Conservation (phyloP, 192 early-diverging fungal genomes). For the Mortierella hygrophila region DNA sequence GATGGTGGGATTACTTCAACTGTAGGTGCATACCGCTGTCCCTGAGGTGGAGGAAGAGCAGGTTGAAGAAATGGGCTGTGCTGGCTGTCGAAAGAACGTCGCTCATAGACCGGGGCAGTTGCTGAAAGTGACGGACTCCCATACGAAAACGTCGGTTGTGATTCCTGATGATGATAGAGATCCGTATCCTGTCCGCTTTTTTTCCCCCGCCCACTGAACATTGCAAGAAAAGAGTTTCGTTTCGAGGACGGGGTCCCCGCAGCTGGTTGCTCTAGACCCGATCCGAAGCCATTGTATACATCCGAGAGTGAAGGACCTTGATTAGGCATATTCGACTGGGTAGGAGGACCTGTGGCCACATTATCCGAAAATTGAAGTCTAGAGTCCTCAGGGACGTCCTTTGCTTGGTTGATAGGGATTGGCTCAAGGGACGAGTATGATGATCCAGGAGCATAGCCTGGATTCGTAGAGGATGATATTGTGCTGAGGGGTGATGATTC, state of each 20-base stretch:
- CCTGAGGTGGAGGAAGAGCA: background rate
- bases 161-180: slow-evolving; percentile 13
- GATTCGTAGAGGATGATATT: slow-evolving; percentile 15
- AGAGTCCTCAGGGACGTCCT: slow-evolving; percentile 9
- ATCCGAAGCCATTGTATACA: background rate
- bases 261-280: background rate
- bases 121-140: slow-evolving; percentile 19
- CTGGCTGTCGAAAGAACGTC: slow-evolving; percentile 34
- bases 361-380: slow-evolving; percentile 13
- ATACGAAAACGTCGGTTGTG: slow-evolving; percentile 16
- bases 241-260: slow-evolving; percentile 15
- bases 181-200: slow-evolving; percentile 27
- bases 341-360: background rate
- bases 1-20: slow-evolving; percentile 4
- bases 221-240: slow-evolving; percentile 36
- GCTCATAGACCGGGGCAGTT: slow-evolving; percentile 15
- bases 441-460: background rate
- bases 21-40: slow-evolving; percentile 2
- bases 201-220: slow-evolving; percentile 33
- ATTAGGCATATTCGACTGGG: background rate
- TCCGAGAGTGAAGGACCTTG: background rate
- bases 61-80: slow-evolving; percentile 16
- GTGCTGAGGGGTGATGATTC: slow-evolving; percentile 29
- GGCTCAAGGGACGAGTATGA: slow-evolving; percentile 20
- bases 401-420: background rate